Evolutionary conservation across 441 rosid genomes (phyloP), one percentile per base, ranked within the genome.

Genomic region (Gossypium schwendimanii): DNA sequence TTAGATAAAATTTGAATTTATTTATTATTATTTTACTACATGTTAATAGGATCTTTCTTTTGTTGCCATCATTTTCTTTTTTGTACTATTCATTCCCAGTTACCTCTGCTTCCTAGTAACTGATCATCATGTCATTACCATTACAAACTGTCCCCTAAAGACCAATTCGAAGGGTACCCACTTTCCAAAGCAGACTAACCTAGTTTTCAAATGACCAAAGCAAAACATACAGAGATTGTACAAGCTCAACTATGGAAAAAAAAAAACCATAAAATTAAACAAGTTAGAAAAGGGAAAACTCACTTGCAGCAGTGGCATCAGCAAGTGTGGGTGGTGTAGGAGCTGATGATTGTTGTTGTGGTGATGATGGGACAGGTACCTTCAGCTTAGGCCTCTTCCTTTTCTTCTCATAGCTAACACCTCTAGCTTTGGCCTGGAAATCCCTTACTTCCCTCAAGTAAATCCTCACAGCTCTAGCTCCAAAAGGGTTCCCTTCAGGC

Each of bases 331-430:
- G 15, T 23, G 77, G 20, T 3, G 77, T 20, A 17, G 85, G 45
- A 10, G 81, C 2, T 8, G 61, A 23, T 18, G 76, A 17, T 28
- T 73, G 18, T 3, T 20, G 28, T 55, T 10, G 28, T 57, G 77
- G 26, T 14, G 75, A 17, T 18, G 52, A 9, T 3, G 75, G 41
- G 33, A 82, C 52, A 4, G 18, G 50, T 28, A 73, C 28, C 2
- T 83, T 82, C 60, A 80, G 86, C 73, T 86, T 91, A 5, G 90
- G 85, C 78, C 93, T 81, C 72, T 91, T 91, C 71, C 97, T 73
- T 80, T 91, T 91, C 88, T 91, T 91, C 73, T 88, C 95, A 26
- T 91, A 91, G 79, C 93, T 88, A 20, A 91, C 89, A 0, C 97
- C 97, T 77, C 97, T 87, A 1, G 97, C 82, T 78, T 87, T 91